Evolutionary conservation across 225 moss, liverwort and hornwort genomes (phyloP), one percentile per base, ranked within the genome.

Genomic region (Anthoceros angustus): DNA sequence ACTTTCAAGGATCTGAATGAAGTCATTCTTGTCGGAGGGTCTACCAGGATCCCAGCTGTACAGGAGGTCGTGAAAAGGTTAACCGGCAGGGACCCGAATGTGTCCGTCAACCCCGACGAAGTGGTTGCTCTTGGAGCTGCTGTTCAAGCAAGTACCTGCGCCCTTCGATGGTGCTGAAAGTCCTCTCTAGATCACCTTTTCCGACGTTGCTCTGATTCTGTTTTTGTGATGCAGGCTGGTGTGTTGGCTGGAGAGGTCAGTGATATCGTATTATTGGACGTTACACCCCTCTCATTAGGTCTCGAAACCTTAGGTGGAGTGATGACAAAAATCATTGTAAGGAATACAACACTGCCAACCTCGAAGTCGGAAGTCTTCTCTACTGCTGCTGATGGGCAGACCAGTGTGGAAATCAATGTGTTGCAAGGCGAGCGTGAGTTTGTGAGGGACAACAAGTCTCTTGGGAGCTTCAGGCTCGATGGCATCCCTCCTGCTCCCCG

Each of bases 391-490:
- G 93, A 94, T 69, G 93, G 93, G 4, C 93, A 94, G 68, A 94
- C 93, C 8, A 94, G 93, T 45, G 93, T 94, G 7, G 93, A 94
- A 67, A 94, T 94, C 14, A 94, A 94, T 62, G 87, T 87, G 18
- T 77, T 94, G 65, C 93, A 94, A 74, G 93, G 93, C 20, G 93
- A 94, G 74, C 87, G 93, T 42, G 93, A 94, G 77, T 94, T 94
- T 26, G 90, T 94, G 1, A 73, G 93, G 67, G 93, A 94, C 43
- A 86, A 86, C 41, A 94, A 94, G 65, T 94, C 93, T 0, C 76
- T 94, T 6, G 93, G 93, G 67, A 94, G 93, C 41, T 94, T 94
- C 77, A 81, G 90, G 45, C 63, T 94, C 48, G 93, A 94, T 61
- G 93, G 93, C 25, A 94, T 94, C 12, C 93, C 93, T 48, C 93